Evolutionary conservation across 306 rosid species (phyloP).

Genomic region (Gastrolobium villosum): DNA sequence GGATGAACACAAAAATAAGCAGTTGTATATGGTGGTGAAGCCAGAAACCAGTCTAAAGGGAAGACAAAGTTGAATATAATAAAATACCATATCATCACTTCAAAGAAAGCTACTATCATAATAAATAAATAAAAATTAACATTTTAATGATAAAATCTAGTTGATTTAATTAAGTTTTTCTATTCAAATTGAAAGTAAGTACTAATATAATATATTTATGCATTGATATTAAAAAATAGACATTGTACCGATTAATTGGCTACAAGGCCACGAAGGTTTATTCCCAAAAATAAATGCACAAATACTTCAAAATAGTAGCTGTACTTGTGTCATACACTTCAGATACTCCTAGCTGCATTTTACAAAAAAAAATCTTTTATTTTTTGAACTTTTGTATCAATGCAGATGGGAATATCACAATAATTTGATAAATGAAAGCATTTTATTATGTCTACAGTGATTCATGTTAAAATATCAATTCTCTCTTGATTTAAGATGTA

Average conservation of each 20-base stretch:
- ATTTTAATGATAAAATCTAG: background rate
- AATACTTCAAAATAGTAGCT: too few relatives aligned
- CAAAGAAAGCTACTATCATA: constrained; percentile 18
- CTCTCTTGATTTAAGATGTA: too few relatives aligned
- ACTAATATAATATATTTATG: background rate
- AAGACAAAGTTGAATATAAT: background rate
- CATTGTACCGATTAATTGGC: background rate
- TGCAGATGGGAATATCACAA: too few relatives aligned
- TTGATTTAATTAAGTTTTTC: background rate
- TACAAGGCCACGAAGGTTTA: too few relatives aligned
- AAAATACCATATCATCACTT: background rate
- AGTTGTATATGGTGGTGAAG: background rate
- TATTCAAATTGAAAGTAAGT: background rate
- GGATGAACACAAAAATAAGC: background rate
- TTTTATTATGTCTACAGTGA: too few relatives aligned
- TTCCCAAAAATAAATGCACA: too few relatives aligned
- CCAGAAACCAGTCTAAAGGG: background rate
- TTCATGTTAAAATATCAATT: too few relatives aligned
- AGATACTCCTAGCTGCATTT: too few relatives aligned
- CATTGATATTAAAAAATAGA: background rate
- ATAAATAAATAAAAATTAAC: background rate
- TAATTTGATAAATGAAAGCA: too few relatives aligned
- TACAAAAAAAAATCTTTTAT: too few relatives aligned
- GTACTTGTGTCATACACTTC: too few relatives aligned
- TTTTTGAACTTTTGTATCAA: too few relatives aligned